These are phyloP conservation scores for Boletus eberwhitei DNA, from an alignment of 768 basidiomycete genomes.

Conservation along the genomic window DNA sequence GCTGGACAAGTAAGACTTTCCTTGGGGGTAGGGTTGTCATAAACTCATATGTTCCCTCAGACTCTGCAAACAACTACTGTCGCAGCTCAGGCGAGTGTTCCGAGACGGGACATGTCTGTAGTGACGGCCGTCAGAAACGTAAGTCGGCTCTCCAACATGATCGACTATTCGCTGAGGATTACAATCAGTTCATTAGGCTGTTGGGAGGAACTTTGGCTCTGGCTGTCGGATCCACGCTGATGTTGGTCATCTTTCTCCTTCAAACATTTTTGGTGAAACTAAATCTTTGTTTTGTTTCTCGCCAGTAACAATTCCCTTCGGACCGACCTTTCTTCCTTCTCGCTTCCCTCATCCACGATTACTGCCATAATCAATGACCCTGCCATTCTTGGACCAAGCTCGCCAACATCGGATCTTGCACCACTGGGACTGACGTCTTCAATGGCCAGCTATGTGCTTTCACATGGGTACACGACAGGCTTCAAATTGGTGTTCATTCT, in stretches of 20 bases:
- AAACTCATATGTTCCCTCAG: conserved; percentile 25
- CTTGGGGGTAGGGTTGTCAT: not conserved
- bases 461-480: conserved; percentile 51
- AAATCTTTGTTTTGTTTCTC: not conserved
- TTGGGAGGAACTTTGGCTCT: conserved; percentile 69
- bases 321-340: conserved; percentile 36
- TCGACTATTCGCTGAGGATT: not conserved
- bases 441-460: conserved; percentile 41
- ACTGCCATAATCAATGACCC: conserved; percentile 50
- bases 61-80: conserved; percentile 64
- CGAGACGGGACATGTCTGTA: conserved; percentile 70
- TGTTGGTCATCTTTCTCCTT: conserved; percentile 34
- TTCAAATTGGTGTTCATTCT: conserved; percentile 60
- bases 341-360: conserved; percentile 38
- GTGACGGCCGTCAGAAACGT: conserved; percentile 69
- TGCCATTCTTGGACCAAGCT: conserved; percentile 29
- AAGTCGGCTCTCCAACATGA: conserved; percentile 11
- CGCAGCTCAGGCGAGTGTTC: conserved; percentile 69
- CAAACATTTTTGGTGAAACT: not conserved
- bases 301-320: conserved; percentile 48
- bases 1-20: conserved; percentile 49
- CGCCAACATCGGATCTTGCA: conserved; percentile 31
- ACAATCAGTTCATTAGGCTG: conserved; percentile 56
- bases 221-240: conserved; percentile 57
- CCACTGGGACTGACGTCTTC: conserved; percentile 35